Base-by-base conservation (phyloP, 2,329 filamentous ascomycete genomes). In the Aspergillus pseudoviridinutans region DNA sequence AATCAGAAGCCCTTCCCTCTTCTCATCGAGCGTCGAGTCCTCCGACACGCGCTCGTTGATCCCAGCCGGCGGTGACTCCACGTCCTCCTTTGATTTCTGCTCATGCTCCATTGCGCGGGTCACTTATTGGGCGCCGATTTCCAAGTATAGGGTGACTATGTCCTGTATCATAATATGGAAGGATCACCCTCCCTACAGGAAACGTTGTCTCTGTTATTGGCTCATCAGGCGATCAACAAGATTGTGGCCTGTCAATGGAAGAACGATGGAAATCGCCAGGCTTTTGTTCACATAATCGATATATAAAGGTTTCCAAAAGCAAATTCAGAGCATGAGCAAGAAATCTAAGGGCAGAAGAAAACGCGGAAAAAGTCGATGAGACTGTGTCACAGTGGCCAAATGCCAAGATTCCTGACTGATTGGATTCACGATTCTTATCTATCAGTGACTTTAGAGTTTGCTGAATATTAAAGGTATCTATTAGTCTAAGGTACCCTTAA, bases 1-100 rank as follows among this genome's bases (percentile, higher is more conserved):
- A 10, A 77, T 66, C 25, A 78, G 54, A 7, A 58, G 61, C 25
- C 62, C 65, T 51, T 71, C 71, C 10, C 60, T 64, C 56, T 68
- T 61, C 42, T 65, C 62, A 51, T 74, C 71, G 44, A 70, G 51
- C 6, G 60, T 57, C 1, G 66, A 67, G 20, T 58, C 55, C 6
- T 55, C 63, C 2, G 57, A 63, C 25, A 55, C 61, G 44, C 58
- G 51, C n/a, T 63, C 67, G 22, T 60, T 54, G 32, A 61, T 57
- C 22, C 51, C 27, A n/a, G 22, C 41, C 10, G 38, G 47, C 8
- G 57, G 51, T 8, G 61, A 57, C 51, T 61, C 63, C 32, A 63
- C 24, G 49, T 64, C 64, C 56, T 56, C 55, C 49, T 61, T 63
- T 14, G 53, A 28, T n/a, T 50, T 7, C 17, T 24, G n/a, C 9